These are phyloP conservation scores for Diaporthe citri DNA, from an alignment of 2,329 filamentous ascomycete genomes.

Conservation along the genomic window DNA sequence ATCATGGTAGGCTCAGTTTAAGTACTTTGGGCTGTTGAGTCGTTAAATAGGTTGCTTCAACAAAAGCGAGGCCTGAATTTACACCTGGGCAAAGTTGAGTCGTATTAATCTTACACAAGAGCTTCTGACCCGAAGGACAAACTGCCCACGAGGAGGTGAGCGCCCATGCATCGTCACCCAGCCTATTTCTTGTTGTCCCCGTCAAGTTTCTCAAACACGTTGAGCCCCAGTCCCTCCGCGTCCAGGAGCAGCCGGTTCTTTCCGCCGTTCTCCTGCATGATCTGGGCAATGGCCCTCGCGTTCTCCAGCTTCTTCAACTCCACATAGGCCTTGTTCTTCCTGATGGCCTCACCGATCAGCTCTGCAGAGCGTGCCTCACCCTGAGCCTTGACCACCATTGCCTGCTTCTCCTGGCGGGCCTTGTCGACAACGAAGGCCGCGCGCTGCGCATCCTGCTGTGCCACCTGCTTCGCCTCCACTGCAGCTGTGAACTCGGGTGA, in stretches of 20 bases:
- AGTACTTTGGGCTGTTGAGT: not conserved
- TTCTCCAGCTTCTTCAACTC: constrained; percentile 99
- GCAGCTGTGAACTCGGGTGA: constrained; percentile 81
- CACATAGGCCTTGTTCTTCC: constrained; percentile 98
- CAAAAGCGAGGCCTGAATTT: constrained; percentile 16
- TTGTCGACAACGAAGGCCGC: constrained; percentile 99
- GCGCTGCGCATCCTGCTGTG: constrained; percentile 93
- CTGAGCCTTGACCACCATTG: constrained; percentile 97
- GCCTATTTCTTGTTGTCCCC: constrained; percentile 63
- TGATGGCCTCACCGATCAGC: constrained; percentile 98
- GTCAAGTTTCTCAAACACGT: constrained; percentile 73
- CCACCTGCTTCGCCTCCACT: constrained; percentile 80
- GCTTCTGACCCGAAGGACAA: constrained; percentile 5
- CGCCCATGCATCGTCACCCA: constrained; percentile 25
- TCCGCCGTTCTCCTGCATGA: constrained; percentile 86
- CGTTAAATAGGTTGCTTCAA: not conserved
- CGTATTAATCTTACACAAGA: constrained; percentile 39
- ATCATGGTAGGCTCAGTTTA: not conserved
- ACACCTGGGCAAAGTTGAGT: constrained; percentile 34
- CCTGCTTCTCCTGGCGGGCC: constrained; percentile 98
- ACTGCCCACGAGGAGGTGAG: constrained; percentile 26
- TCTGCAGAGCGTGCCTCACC: constrained; percentile 98
- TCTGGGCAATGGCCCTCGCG: constrained; percentile 86
- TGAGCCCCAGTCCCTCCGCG: constrained; percentile 89
- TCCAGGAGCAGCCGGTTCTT: constrained; percentile 96